Evolutionary conservation across 768 basidiomycete species (phyloP).

Genomic region (Naganishia antarctica): DNA sequence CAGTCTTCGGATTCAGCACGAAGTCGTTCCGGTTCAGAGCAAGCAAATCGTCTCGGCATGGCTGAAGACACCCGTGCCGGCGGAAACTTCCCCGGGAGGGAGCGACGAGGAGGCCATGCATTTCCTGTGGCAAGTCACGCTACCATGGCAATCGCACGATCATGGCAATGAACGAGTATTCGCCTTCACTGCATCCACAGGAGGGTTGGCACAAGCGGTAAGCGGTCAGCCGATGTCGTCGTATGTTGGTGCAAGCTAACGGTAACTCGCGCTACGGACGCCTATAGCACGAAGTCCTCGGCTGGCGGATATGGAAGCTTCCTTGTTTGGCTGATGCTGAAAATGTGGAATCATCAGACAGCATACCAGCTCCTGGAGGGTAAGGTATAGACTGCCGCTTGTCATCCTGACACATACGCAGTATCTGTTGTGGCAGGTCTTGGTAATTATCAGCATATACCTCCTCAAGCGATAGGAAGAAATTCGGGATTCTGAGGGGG

Average conservation of each 20-base stretch:
- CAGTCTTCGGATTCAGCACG: slow-evolving; percentile 34
- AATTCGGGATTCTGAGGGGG: no score
- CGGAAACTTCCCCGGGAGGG: background rate
- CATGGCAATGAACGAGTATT: background rate
- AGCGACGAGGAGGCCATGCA: background rate
- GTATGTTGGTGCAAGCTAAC: background rate
- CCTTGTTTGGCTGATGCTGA: no score
- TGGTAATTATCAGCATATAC: no score
- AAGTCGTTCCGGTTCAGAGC: slow-evolving; percentile 4
- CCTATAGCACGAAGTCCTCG: background rate
- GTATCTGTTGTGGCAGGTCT: no score
- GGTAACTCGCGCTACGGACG: background rate
- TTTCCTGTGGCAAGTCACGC: slow-evolving; percentile 22
- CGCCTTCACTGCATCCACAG: slow-evolving; percentile 24
- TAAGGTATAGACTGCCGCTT: no score
- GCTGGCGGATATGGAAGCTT: background rate
- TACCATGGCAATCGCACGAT: background rate
- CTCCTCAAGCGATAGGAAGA: no score
- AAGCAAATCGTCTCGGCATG: background rate
- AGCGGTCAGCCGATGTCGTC: background rate
- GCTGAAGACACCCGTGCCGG: background rate
- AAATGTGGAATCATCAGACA: no score
- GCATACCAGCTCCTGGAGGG: no score
- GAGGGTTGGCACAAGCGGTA: slow-evolving; percentile 26
- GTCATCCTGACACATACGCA: no score